phyloP scores from a whole-genome alignment of 345 rosid species.

The Moricandia moricandioides region DNA sequence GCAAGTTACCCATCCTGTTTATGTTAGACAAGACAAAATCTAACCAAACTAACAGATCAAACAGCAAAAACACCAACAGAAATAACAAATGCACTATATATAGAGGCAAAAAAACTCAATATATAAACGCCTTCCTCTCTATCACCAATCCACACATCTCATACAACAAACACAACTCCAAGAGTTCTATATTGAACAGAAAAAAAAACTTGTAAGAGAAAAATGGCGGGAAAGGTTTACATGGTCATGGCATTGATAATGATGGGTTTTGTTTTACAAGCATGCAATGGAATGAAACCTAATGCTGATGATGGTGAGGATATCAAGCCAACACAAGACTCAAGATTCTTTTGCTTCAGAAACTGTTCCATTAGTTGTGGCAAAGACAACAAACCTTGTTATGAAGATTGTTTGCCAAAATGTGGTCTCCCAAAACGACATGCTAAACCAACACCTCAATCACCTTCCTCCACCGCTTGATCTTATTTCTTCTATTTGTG shows the following conservation, averaged over 20 bases:
- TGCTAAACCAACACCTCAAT: background rate
- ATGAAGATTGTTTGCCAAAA: slow-evolving; percentile 18
- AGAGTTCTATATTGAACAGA: background rate
- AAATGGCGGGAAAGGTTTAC: slow-evolving; percentile 19
- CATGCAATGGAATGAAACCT: slow-evolving; percentile 18
- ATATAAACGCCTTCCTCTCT: background rate
- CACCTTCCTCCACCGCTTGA: background rate
- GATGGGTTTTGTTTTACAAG: slow-evolving; percentile 20
- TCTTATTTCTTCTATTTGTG: background rate
- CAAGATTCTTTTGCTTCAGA: slow-evolving; percentile 22
- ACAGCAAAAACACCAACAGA: background rate
- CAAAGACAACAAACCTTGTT: slow-evolving; percentile 24
- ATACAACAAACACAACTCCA: background rate
- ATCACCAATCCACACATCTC: background rate
- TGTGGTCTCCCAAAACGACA: slow-evolving; percentile 23
- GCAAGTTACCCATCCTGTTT: background rate
- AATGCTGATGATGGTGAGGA: background rate
- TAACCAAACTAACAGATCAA: background rate
- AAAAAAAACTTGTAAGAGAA: background rate
- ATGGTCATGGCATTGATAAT: slow-evolving; percentile 20
- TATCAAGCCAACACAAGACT: background rate
- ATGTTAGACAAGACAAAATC: background rate
- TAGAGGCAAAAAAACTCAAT: slow-evolving; percentile 1
- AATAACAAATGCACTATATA: background rate
- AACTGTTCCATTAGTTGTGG: slow-evolving; percentile 29